Base-by-base conservation (phyloP, 2,329 filamentous ascomycete species). In the Phyllosticta citrichinensis region DNA sequence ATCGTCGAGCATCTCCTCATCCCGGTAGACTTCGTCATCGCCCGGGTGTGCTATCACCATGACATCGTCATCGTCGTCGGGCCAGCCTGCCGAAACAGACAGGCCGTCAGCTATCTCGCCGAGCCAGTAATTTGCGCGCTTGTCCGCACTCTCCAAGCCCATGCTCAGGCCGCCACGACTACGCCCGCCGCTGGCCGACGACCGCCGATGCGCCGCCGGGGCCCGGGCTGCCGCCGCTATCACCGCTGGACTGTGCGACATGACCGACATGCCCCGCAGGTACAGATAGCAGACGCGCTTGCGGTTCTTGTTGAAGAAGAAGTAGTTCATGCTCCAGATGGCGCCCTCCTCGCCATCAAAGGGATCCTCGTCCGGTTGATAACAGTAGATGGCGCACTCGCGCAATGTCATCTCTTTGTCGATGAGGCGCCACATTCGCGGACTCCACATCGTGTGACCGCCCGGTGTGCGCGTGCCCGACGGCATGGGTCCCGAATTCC, bases 211-310 rank as follows among this genome's bases (percentile, higher is more conserved):
- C 33, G 56, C 14, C 25, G 55, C 52, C 22, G 20, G 25, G 14
- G 10, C 22, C 20, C 20, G 19, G 17, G 55, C 52, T 33, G 55
- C 58, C 25, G 56, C 56, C 17, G 60, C 55, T 19, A 55, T 71
- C 19, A 79, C 52, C 19, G 54, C 72, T 54, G 81, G 87, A 63
- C 81, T 86, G 71, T 80, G 85, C 65, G 79, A 88, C 69, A 88
- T 86, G 66, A 87, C 87, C 62, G 84, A 93, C 54, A 97, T 84
- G n/a, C 90, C 92, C 63, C 93, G 87, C 54, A 97, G 83, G 70
- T 97, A 95, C 54, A 99, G 78, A 72, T 99, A 99, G 63, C 91
- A 92, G 19, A 99, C 93, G 52, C 94, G 86, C 78, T 97, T 97
- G 70, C 87, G 83, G 25, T 86, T 80, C 69, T 93, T 93, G 79